phyloP scores from a whole-genome alignment of 169 alveolate species.

The Plasmodium vivax region DNA sequence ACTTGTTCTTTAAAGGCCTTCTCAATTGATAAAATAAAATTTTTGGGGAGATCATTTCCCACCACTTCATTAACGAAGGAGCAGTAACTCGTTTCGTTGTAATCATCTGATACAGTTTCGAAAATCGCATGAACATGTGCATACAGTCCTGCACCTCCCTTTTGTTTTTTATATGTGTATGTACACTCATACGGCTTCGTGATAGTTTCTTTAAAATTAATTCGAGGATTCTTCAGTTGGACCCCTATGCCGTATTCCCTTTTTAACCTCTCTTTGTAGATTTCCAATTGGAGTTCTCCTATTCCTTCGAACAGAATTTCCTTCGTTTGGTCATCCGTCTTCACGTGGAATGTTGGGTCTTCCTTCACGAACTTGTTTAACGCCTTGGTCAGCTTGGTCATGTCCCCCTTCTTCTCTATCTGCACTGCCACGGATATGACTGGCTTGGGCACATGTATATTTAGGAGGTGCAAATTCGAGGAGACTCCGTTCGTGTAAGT shows the following conservation, averaged over 20 bases:
- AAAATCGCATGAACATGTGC: constrained; percentile 93
- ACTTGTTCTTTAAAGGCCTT: constrained; percentile 94
- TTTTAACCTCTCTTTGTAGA: constrained; percentile 94
- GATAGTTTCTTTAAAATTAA: constrained; percentile 93
- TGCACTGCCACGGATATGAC: constrained; percentile 93
- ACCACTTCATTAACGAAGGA: constrained; percentile 81
- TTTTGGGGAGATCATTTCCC: constrained; percentile 94
- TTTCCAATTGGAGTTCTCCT: constrained; percentile 96
- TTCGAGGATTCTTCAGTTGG: constrained; percentile 94
- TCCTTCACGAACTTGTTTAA: constrained; percentile 92
- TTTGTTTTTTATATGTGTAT: constrained; percentile 95
- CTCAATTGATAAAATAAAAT: constrained; percentile 94
- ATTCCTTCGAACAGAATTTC: constrained; percentile 95
- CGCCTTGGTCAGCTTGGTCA: constrained; percentile 90
- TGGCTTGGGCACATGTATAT: constrained; percentile 94
- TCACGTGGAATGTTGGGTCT: constrained; percentile 95
- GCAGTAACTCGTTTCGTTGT: constrained; percentile 75
- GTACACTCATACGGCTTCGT: constrained; percentile 88
- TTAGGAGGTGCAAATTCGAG: constrained; percentile 83
- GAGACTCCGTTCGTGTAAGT: constrained; percentile 90
- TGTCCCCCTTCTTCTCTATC: constrained; percentile 75
- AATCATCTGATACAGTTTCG: constrained; percentile 90
- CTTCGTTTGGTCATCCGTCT: constrained; percentile 91
- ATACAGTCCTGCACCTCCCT: constrained; percentile 99
- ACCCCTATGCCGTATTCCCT: constrained; percentile 92